phyloP scores from a whole-genome alignment of 139 green algal species.

The Nannochloris sp. region DNA sequence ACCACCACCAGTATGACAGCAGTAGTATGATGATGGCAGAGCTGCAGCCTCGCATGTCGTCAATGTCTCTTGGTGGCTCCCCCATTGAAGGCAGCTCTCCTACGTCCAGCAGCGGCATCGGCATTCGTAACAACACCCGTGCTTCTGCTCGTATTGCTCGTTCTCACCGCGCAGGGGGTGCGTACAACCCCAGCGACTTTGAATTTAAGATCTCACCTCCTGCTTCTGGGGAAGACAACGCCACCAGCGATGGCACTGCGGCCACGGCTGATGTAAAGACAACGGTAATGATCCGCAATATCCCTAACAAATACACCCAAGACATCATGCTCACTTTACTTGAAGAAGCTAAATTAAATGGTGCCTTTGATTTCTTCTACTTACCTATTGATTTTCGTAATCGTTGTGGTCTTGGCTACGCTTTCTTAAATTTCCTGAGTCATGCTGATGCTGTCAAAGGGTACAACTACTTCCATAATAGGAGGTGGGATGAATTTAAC shows the following conservation, averaged over 20 bases:
- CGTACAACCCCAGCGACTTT: slow-evolving; percentile 35
- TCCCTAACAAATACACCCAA: slow-evolving; percentile 55
- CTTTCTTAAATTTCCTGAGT: slow-evolving; percentile 62
- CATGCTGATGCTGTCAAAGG: slow-evolving; percentile 13
- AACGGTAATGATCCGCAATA: slow-evolving; percentile 52
- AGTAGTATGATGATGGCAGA: too few relatives aligned
- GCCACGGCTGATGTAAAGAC: slow-evolving; percentile 9
- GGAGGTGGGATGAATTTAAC: slow-evolving; percentile 66
- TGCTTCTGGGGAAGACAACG: slow-evolving; percentile 5
- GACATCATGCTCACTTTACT: slow-evolving; percentile 36
- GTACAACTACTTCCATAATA: slow-evolving; percentile 53
- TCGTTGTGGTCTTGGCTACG: slow-evolving; percentile 66
- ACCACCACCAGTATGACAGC: not conserved
- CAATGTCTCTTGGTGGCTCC: not conserved
- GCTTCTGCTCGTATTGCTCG: slow-evolving; percentile 27
- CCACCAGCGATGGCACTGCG: too few relatives aligned
- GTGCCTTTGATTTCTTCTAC: slow-evolving; percentile 67
- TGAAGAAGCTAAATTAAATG: slow-evolving; percentile 20
- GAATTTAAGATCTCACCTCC: slow-evolving; percentile 34
- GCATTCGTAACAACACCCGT: not conserved
- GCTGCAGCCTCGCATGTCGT: too few relatives aligned
- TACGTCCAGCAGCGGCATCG: not conserved
- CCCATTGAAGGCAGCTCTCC: not conserved
- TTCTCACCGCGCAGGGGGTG: slow-evolving; percentile 22
- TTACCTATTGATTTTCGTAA: slow-evolving; percentile 77